A percentile compares a stretch with the other conserved stretches of the same genome.
phyloP scores from a whole-genome alignment of 768 basidiomycete genomes.

The Russula sp. region DNA sequence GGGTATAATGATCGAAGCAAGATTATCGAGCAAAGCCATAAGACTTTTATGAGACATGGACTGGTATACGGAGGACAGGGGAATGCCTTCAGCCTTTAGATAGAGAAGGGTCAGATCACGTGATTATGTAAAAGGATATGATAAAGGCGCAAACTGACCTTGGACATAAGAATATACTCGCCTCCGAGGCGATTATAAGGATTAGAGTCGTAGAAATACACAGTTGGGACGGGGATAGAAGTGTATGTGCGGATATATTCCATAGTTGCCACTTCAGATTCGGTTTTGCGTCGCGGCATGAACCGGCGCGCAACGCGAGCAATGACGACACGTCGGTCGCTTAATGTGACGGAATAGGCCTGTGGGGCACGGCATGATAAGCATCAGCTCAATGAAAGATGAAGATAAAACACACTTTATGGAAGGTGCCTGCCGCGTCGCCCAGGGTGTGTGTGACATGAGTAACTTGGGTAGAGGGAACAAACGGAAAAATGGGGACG shows the following conservation, averaged over 20 bases:
- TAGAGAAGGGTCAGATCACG: conserved; percentile 5
- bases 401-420: conserved; percentile 46
- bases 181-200: conserved; percentile 80
- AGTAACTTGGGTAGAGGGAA: conserved; percentile 17
- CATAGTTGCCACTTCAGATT: conserved; percentile 83
- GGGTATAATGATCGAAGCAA: conserved; percentile 61
- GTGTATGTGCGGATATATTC: conserved; percentile 69
- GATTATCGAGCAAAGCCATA: conserved; percentile 55
- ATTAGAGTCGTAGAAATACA: conserved; percentile 75
- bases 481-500: conserved; percentile 24
- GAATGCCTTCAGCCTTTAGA: conserved; percentile 62
- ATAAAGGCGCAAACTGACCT: conserved; percentile 38
- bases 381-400: conserved; percentile 10
- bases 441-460: conserved; percentile 2
- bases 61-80: conserved; percentile 64
- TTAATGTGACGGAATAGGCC: conserved; percentile 72
- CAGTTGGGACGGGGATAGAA: conserved; percentile 61
- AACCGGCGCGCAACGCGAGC: conserved; percentile 78
- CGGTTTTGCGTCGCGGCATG: conserved; percentile 81
- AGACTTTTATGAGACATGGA: conserved; percentile 59
- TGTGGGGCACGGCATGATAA: conserved; percentile 24
- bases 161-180: conserved; percentile 84
- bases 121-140: neutral
- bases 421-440: conserved; percentile 60
- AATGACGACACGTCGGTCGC: conserved; percentile 54